Evolutionary conservation across 163 green algal species (phyloP), one percentile per base, ranked within the genome.

Genomic region (Chlorella variabilis): DNA sequence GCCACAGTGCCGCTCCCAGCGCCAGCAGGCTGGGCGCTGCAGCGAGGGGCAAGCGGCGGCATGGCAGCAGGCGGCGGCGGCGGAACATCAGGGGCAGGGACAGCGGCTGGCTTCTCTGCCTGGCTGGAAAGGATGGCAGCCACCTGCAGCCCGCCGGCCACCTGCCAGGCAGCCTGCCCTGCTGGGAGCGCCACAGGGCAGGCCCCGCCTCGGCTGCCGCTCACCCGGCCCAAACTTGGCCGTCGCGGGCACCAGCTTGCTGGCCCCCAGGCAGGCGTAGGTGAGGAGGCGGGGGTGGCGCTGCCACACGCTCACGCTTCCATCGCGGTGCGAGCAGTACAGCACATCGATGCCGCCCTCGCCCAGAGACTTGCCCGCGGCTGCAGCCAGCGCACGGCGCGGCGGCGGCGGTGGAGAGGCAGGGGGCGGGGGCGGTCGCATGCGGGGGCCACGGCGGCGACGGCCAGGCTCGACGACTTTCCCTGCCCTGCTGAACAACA

Each of bases 281-380:
- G 65, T 86, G n/a, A 90, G 84, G 34, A 80, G 67, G 23, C 36
- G 41, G 2, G 67, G 27, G n/a, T 71, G 68, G 38, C 88, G 73
- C 68, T 74, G 77, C 88, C 88, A 92, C 36, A 83, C 67, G 0
- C 68, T 85, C 21, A 96, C 18, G 29, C 74, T 84, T 54, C 91
- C 86, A 42, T 96, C 92, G 49, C 80, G 48, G 82, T 93, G 92
- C 4, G 73, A 84, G 69, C 80, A 89, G 74, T 91, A 92, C 0
- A 93, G 61, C n/a, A 84, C 71, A 59, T 96, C 93, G 11, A 93
- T 77, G 54, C 93, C 93, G 31, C 87, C 87, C 31, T 91, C 85
- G 69, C 82, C 20, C 86, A 82, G 58, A n/a, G n/a, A 2, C 75
- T 81, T 81, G 59, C 75, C 75, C 1, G 59, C 58, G 17, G 75